Base-by-base conservation (phyloP, 2,329 filamentous ascomycete species). In the Fusarium coicis region DNA sequence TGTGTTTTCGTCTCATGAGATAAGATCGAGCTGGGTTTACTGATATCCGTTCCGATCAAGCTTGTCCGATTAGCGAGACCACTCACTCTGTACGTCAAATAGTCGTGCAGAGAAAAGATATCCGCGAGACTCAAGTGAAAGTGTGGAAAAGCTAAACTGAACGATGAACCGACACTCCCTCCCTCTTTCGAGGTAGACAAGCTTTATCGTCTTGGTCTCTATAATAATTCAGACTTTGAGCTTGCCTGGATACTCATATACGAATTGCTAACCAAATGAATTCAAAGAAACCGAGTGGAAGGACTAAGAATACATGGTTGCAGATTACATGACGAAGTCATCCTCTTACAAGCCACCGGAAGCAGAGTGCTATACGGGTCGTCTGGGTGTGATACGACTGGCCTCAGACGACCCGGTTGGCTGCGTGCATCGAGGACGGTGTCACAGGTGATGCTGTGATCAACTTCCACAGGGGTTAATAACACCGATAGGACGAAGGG, bases 331-430 rank as follows among this genome's bases (percentile, higher is more conserved):
- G 66, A 59, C n/a, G 42, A 18, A 40, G 21, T 18, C 42, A 37
- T 42, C 19, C 39, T 58, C 32, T 40, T 39, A 21, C 44, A 63
- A 68, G 63, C 40, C 53, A 49, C 49, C 40, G 53, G 68, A 43
- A 62, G 30, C 42, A 60, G 28, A 28, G 39, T 36, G 47, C 70
- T 66, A 69, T 58, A 66, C 60, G 60, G 70, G 56, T 52, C 36
- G 37, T 39, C 26, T 16, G 23, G 8, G 55, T 69, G 59, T 47
- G 61, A 62, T 56, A 60, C 44, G 23, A 59, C 43, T 32, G 36
- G 55, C 54, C 43, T 65, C 43, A 42, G 43, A 28, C 52, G 55
- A 34, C 15, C 36, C 49, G 64, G 64, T 53, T 69, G 55, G 54
- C 39, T 65, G 57, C 63, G 65, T 54, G 23, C 42, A 50, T 53